Conservation (phyloP, 371 early-diverging fungal genomes). For the Mortierella sp. region DNA sequence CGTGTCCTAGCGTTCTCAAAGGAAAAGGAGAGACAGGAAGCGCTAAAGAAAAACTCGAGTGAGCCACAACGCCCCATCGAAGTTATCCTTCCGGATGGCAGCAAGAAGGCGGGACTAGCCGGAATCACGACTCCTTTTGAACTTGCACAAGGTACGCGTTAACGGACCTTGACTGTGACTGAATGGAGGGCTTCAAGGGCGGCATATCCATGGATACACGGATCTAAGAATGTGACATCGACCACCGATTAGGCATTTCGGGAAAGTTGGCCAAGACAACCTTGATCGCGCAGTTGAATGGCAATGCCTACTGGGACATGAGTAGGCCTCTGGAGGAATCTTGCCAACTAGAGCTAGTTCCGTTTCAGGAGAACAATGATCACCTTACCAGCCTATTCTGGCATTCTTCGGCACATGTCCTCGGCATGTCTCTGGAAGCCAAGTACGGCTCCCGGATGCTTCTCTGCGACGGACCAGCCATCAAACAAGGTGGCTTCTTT, state of each 20-base stretch:
- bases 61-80: slow-evolving; percentile 69
- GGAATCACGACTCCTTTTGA: slow-evolving; percentile 96
- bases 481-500: slow-evolving; percentile 57
- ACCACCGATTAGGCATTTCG: slow-evolving; percentile 49
- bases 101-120: slow-evolving; percentile 79
- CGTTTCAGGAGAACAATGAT: slow-evolving; percentile 75
- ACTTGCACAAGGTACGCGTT: slow-evolving; percentile 80
- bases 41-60: slow-evolving; percentile 3
- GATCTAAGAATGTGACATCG: slow-evolving; percentile 63
- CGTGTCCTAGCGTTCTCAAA: slow-evolving; percentile 34
- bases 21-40: slow-evolving; percentile 35
- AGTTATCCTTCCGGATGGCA: slow-evolving; percentile 92
- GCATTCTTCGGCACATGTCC: slow-evolving; percentile 95
- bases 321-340: slow-evolving; percentile 86
- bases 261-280: slow-evolving; percentile 66
- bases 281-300: slow-evolving; percentile 80
- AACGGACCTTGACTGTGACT: too few species aligned
- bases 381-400: slow-evolving; percentile 87
- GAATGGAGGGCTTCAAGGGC: too few species aligned
- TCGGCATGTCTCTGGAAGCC: slow-evolving; percentile 89
- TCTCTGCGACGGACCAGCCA: slow-evolving; percentile 80
- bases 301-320: slow-evolving; percentile 90
- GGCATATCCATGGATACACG: too few species aligned
- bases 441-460: slow-evolving; percentile 90
- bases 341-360: slow-evolving; percentile 87